Percentiles rank a stretch among this genome's conserved stretches.
Conservation (phyloP, 1,139 yeast genomes). For the Blastobotrys niveus region DNA sequence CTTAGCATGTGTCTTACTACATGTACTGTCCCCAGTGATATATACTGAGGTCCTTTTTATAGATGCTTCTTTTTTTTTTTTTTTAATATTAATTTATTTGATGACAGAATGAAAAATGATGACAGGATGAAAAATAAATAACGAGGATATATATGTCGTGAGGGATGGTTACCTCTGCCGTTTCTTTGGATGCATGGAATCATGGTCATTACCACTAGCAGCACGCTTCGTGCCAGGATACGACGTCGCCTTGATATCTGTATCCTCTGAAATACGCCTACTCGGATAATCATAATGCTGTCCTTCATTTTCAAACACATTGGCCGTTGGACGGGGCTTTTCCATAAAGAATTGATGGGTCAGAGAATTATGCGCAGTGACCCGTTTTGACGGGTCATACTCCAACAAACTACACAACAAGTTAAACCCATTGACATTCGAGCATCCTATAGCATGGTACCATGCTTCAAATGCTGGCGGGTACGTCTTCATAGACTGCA, state of each 20-base stretch:
- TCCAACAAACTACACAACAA: conserved; percentile 59
- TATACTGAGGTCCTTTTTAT: neutral
- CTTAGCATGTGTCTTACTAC: neutral
- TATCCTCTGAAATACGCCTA: conserved; percentile 39
- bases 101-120: too few relatives aligned
- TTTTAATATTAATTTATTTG: neutral
- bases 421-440: conserved; percentile 56
- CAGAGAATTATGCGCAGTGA: conserved; percentile 71
- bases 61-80: neutral
- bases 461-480: conserved; percentile 70
- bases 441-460: conserved; percentile 78
- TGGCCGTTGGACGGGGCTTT: conserved; percentile 58
- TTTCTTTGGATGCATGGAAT: conserved; percentile 20
- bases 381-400: conserved; percentile 78
- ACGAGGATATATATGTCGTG: too few relatives aligned
- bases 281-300: conserved; percentile 36
- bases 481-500: conserved; percentile 58
- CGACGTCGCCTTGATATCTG: conserved; percentile 33
- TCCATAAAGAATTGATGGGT: conserved; percentile 68
- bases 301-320: conserved; percentile 40
- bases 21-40: too few relatives aligned
- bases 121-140: too few relatives aligned
- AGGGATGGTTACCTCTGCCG: conserved; percentile 22
- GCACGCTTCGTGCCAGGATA: conserved; percentile 22
- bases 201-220: conserved; percentile 15